Base-by-base conservation (phyloP, 106 monocot genomes). In the Apostasia ramifera region DNA sequence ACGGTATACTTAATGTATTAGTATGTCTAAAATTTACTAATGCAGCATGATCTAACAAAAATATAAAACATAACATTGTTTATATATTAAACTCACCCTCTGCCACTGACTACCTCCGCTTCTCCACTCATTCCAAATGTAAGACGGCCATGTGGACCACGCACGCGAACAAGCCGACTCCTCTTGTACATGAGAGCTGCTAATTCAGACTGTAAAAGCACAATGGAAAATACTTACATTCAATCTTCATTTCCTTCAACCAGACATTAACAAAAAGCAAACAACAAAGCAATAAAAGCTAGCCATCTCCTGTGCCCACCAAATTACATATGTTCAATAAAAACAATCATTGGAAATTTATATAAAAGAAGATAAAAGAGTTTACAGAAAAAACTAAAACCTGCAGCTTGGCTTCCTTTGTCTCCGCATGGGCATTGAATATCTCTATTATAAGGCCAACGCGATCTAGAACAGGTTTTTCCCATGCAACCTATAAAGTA, bases 331-430 rank as follows among this genome's bases (percentile, higher is more conserved):
- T 26, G 26, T 26, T 26, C 26, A 26, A 26, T 26, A 26, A 26
- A 26, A 26, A 26, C 26, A 26, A 26, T 26, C 26, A 26, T 26
- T 26, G 26, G 26, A 26, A 26, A 26, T 26, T 26, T 26, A 26
- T 26, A 45, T 2, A 26, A n/a, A 46, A 65, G 26, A 48, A 61
- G 47, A 71, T 37, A 3, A 40, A 53, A 38, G 44, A 70, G 39
- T 44, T 46, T 65, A 5, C 0, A 4, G 14, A 8, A 66, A 41
- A 59, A 40, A 63, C 5, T 47, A 71, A 53, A 40, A 97, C 95
- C 92, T 98, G 97, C 47, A 98, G 66, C 53, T 98, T 98, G 81
- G 92, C 97, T 82, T 98, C 97, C 81, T 92, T 98, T 66, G 97
- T 98, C 81, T 98, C 92, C 58, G 97, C 97, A 90, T 98, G 97